phyloP scores from a whole-genome alignment of 805 yeast genomes.

The Debaryomyces maramus region DNA sequence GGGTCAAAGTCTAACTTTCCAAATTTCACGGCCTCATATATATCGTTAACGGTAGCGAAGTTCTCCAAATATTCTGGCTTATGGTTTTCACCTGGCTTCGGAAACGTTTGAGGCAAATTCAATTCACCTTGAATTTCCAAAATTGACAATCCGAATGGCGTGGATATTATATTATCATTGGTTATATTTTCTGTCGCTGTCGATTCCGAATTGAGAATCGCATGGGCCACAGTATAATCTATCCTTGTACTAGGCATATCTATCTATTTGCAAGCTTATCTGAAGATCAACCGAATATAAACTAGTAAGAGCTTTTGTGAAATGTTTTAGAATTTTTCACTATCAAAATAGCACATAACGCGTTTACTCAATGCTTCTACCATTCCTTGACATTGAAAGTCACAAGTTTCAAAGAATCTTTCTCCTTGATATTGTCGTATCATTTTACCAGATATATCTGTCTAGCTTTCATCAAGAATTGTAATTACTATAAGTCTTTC shows the following conservation, averaged over 20 bases:
- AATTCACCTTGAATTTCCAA: constrained; percentile 77
- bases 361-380: too few relatives aligned
- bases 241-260: constrained; percentile 21
- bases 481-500: too few relatives aligned
- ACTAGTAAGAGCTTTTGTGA: too few relatives aligned
- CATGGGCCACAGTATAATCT: constrained; percentile 14
- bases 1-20: constrained; percentile 51
- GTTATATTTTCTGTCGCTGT: not conserved
- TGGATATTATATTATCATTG: constrained; percentile 32
- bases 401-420: too few relatives aligned
- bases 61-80: constrained; percentile 28
- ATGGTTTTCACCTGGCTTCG: constrained; percentile 29
- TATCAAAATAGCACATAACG: too few relatives aligned
- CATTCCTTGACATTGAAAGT: too few relatives aligned
- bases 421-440: too few relatives aligned
- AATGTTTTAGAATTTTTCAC: too few relatives aligned
- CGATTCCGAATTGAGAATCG: constrained; percentile 5
- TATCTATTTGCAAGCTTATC: too few relatives aligned
- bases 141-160: constrained; percentile 59
- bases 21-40: constrained; percentile 49
- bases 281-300: too few relatives aligned
- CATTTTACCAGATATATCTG: too few relatives aligned
- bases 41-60: constrained; percentile 34
- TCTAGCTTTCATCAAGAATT: too few relatives aligned
- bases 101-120: constrained; percentile 42